Evolutionary conservation across 495 filamentous ascomycete species (phyloP).

Genomic region (Neurospora sp.): DNA sequence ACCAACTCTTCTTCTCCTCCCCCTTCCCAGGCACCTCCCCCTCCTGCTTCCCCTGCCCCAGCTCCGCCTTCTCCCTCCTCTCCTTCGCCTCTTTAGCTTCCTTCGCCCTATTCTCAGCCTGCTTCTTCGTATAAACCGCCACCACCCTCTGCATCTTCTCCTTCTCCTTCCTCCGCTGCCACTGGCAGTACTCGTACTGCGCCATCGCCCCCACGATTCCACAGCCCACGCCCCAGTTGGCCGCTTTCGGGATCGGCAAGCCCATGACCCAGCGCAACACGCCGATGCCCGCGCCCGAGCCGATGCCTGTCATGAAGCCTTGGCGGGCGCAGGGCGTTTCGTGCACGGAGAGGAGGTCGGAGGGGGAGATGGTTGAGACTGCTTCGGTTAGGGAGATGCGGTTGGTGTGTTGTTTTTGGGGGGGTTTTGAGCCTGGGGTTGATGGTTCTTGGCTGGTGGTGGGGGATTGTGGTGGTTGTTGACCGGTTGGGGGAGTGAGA

Average conservation of each 20-base stretch:
- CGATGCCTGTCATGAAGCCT: slow-evolving; percentile 72
- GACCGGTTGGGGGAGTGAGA: neutral
- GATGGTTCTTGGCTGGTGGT: neutral
- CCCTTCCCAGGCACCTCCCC: slow-evolving; percentile 24
- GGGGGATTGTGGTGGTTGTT: neutral
- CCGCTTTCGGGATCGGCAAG: slow-evolving; percentile 42
- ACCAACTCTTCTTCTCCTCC: slow-evolving; percentile 29
- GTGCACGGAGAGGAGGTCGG: slow-evolving; percentile 65
- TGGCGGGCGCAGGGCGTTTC: slow-evolving; percentile 77
- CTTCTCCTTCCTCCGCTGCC: slow-evolving; percentile 56
- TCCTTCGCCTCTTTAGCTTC: slow-evolving; percentile 20
- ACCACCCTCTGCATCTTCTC: slow-evolving; percentile 69
- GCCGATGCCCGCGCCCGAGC: slow-evolving; percentile 62
- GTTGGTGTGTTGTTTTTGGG: slow-evolving; percentile 7
- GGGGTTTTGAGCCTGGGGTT: neutral
- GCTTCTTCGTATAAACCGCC: slow-evolving; percentile 66
- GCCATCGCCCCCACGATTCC: slow-evolving; percentile 53
- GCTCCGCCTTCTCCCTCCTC: slow-evolving; percentile 21
- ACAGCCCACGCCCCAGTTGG: slow-evolving; percentile 75
- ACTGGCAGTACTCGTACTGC: slow-evolving; percentile 74
- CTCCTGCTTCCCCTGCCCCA: slow-evolving; percentile 31
- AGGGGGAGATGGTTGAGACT: slow-evolving; percentile 50
- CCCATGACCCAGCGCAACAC: slow-evolving; percentile 60
- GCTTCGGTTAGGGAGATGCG: slow-evolving; percentile 50
- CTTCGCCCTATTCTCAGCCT: slow-evolving; percentile 40